These are phyloP conservation scores for Penicillium turbatum DNA, from an alignment of 495 filamentous ascomycete genomes.

Conservation along the genomic window DNA sequence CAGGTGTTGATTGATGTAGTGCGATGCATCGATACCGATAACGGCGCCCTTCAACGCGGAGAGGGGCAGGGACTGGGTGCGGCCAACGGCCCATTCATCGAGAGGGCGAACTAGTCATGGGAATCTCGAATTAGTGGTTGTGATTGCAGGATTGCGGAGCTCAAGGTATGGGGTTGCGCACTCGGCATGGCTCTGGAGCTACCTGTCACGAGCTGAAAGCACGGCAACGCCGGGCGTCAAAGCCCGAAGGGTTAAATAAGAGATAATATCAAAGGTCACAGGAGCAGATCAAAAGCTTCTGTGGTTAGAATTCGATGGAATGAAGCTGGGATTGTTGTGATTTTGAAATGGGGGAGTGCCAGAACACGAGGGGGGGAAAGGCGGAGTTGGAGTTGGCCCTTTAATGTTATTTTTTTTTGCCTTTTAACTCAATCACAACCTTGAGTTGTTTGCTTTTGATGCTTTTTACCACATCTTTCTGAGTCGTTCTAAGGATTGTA, in stretches of 20 bases:
- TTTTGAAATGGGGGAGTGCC: not conserved
- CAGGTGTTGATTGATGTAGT: constrained; percentile 77
- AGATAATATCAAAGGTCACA: not conserved
- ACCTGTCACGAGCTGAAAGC: constrained; percentile 27
- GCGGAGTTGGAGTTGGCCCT: constrained; percentile 17
- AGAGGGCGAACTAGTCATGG: constrained; percentile 50
- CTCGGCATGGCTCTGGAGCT: constrained; percentile 42
- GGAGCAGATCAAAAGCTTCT: constrained; percentile 7
- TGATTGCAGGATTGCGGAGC: not conserved
- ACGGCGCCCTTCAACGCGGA: constrained; percentile 64
- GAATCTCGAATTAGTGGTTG: constrained; percentile 9
- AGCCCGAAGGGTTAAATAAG: constrained; percentile 13
- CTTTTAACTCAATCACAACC: constrained; percentile 2
- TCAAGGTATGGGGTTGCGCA: constrained; percentile 19
- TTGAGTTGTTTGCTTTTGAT: not conserved
- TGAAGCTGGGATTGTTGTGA: constrained; percentile 8
- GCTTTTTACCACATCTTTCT: not conserved
- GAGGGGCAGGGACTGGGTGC: constrained; percentile 52
- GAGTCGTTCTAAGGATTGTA: not conserved
- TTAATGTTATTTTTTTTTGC: constrained; percentile 13
- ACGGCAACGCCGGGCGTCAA: constrained; percentile 34
- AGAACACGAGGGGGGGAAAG: constrained; percentile 22
- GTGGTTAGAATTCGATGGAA: constrained; percentile 10
- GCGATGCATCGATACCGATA: constrained; percentile 83
- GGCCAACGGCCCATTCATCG: constrained; percentile 53